phyloP scores from a whole-genome alignment of 1,284 basidiomycete species.

The Moniliophthora roreri region DNA sequence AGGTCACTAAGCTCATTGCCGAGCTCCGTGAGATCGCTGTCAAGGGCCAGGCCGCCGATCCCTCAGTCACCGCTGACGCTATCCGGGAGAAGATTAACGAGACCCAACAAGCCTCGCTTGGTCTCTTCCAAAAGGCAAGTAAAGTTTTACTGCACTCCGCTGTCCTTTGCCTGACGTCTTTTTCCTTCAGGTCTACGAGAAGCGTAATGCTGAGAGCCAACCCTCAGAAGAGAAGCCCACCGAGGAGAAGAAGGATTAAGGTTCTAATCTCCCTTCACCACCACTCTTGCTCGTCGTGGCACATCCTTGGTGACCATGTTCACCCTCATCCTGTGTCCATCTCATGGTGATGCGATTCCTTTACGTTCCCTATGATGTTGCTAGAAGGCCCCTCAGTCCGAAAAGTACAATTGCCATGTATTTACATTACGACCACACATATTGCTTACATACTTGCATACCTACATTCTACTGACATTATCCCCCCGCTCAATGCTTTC shows the following conservation, averaged over 20 bases:
- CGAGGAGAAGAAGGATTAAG: conserved; percentile 75
- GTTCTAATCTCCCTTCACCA: conserved; percentile 5
- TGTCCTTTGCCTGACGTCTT: conserved; percentile 2
- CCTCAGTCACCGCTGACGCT: conserved; percentile 76
- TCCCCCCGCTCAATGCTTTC: conserved; percentile 4
- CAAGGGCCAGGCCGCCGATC: conserved; percentile 90
- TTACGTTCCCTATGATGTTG: conserved; percentile 1
- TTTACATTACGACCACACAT: background rate
- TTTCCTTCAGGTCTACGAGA: conserved; percentile 75
- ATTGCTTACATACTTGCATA: background rate
- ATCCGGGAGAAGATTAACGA: conserved; percentile 95
- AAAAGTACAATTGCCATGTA: background rate
- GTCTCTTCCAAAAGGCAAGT: conserved; percentile 92
- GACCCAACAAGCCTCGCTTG: conserved; percentile 95
- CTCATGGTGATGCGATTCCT: conserved; percentile 2
- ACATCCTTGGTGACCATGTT: background rate
- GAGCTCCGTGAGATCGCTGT: conserved; percentile 90
- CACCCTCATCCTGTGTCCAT: conserved; percentile 6
- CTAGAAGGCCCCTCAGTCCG: conserved; percentile 2
- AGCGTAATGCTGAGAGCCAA: conserved; percentile 72
- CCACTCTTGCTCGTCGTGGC: conserved; percentile 7
- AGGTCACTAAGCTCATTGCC: conserved; percentile 82
- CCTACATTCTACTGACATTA: background rate
- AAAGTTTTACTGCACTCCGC: too few relatives aligned
- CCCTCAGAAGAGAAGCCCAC: conserved; percentile 45